These are phyloP conservation scores for Pythium phragmitis DNA, from an alignment of 352 stramenopile genomes.

Conservation along the genomic window DNA sequence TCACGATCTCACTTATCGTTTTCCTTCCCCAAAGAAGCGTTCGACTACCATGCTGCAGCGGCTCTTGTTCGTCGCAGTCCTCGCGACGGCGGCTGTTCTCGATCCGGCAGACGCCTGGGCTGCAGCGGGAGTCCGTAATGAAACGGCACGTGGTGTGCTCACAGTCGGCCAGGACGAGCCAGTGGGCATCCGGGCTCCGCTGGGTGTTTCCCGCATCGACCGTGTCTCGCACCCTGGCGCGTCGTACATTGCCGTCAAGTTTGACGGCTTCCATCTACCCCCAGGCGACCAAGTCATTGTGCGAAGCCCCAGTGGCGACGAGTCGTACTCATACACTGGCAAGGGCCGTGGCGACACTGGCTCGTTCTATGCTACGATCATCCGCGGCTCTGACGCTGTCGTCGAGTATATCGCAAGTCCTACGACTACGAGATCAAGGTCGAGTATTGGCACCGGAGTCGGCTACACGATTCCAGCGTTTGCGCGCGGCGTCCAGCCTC, in stretches of 20 bases:
- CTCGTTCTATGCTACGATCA: slow-evolving; percentile 16
- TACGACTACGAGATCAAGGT: too few species aligned
- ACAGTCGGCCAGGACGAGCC: slow-evolving; percentile 18
- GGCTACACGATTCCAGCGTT: slow-evolving; percentile 14
- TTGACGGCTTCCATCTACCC: slow-evolving; percentile 53
- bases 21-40: too few species aligned
- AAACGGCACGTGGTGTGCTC: slow-evolving; percentile 17
- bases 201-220: slow-evolving; percentile 9
- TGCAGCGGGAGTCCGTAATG: background rate
- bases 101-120: slow-evolving; percentile 8
- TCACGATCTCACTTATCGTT: too few species aligned
- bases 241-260: slow-evolving; percentile 56
- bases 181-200: slow-evolving; percentile 12
- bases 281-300: slow-evolving; percentile 51
- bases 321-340: slow-evolving; percentile 18
- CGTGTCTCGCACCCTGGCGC: slow-evolving; percentile 38
- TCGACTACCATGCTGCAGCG: too few species aligned
- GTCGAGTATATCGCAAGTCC: slow-evolving; percentile 24
- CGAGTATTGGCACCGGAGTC: slow-evolving; percentile 1
- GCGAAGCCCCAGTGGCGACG: slow-evolving; percentile 30
- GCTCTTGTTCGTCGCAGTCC: background rate
- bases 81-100: slow-evolving; percentile 2
- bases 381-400: slow-evolving; percentile 3
- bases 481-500: slow-evolving; percentile 5
- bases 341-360: slow-evolving; percentile 18